Percentiles rank a stretch among this genome's conserved stretches.
Conservation (phyloP, 768 basidiomycete genomes). For the Scleroderma bovista region DNA sequence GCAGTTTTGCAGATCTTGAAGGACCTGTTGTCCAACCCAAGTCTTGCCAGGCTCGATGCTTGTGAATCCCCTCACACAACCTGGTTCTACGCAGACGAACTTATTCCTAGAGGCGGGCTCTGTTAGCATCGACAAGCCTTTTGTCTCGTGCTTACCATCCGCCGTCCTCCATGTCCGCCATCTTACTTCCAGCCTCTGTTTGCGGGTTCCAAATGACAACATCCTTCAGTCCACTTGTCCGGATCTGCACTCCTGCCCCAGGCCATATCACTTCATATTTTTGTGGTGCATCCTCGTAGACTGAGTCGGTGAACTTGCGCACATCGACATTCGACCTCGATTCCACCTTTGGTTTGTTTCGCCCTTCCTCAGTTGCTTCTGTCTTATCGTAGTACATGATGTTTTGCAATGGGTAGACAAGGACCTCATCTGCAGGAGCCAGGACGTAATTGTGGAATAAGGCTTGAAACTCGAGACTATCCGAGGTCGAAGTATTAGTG, state of each 20-base stretch:
- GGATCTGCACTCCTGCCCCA: conserved; percentile 49
- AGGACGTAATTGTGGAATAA: conserved; percentile 89
- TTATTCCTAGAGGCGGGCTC: conserved; percentile 48
- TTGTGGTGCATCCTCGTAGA: conserved; percentile 62
- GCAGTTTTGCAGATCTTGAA: conserved; percentile 52
- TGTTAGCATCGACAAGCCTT: conserved; percentile 5
- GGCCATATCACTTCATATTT: conserved; percentile 58
- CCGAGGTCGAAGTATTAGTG: conserved; percentile 54
- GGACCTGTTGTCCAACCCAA: conserved; percentile 73
- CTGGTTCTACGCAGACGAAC: conserved; percentile 91
- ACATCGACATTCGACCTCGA: conserved; percentile 63
- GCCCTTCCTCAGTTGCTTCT: conserved; percentile 46
- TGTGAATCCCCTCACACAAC: conserved; percentile 71
- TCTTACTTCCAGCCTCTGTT: conserved; percentile 56
- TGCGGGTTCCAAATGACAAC: conserved; percentile 97
- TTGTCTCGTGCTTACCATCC: conserved; percentile 61
- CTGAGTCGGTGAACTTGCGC: conserved; percentile 59
- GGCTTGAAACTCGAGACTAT: conserved; percentile 80
- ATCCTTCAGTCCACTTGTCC: conserved; percentile 56
- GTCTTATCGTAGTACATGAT: conserved; percentile 79
- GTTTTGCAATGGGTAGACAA: conserved; percentile 59
- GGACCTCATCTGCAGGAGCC: conserved; percentile 52
- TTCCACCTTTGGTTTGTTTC: conserved; percentile 49
- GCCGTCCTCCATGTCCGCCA: conserved; percentile 84
- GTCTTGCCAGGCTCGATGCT: conserved; percentile 54